Percentiles rank a stretch among this genome's conserved stretches.
phyloP scores from a whole-genome alignment of 169 alveolate species.

The Plasmodium blacklocki region DNA sequence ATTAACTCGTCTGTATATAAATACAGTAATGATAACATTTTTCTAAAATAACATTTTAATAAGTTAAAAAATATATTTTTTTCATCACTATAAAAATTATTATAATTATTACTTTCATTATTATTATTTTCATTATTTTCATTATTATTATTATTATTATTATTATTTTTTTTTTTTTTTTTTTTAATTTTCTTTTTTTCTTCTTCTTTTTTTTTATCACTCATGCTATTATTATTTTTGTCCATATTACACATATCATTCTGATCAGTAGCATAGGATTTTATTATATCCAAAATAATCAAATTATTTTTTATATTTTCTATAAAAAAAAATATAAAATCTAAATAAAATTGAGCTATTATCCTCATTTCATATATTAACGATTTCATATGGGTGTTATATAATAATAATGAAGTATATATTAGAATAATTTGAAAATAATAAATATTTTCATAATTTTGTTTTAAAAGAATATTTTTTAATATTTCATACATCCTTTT shows the following conservation, averaged over 20 bases:
- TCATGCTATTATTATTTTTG: too few relatives aligned
- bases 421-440: conserved; percentile 30
- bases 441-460: conserved; percentile 8
- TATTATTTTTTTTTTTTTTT: too few relatives aligned
- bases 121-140: background rate
- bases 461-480: conserved; percentile 8
- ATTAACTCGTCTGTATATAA: conserved; percentile 72
- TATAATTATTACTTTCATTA: background rate
- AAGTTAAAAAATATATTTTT: conserved; percentile 5
- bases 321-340: conserved; percentile 66
- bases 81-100: too few relatives aligned
- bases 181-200: too few relatives aligned
- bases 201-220: too few relatives aligned
- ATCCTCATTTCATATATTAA: conserved; percentile 67
- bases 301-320: conserved; percentile 76
- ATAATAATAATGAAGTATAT: conserved; percentile 28
- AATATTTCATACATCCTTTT: conserved; percentile 27
- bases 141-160: too few relatives aligned
- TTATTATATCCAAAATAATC: conserved; percentile 62
- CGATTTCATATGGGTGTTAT: conserved; percentile 34
- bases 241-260: background rate
- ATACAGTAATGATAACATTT: conserved; percentile 51
- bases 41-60: conserved; percentile 60
- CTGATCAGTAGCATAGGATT: conserved; percentile 26
- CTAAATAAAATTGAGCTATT: conserved; percentile 68